Percentiles rank a stretch among this genome's conserved stretches.
phyloP scores from a whole-genome alignment of 1,284 basidiomycete genomes.

The Trametes versicolor region DNA sequence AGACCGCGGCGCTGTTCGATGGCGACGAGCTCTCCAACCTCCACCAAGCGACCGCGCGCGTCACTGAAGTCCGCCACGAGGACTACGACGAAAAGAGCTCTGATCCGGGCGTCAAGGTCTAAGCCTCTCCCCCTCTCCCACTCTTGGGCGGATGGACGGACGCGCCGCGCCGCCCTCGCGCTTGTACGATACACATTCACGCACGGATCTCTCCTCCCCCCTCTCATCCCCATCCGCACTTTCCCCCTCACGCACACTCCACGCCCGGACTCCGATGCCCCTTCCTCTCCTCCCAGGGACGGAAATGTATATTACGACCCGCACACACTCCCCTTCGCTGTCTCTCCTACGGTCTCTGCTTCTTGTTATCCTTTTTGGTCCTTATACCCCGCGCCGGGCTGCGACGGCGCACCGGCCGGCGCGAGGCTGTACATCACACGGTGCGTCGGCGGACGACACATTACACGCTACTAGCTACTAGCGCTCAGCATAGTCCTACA shows the following conservation, averaged over 20 bases:
- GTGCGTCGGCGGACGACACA: conserved; percentile 11
- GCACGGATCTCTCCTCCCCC: conserved; percentile 1
- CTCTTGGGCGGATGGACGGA: conserved; percentile 11
- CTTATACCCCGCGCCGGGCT: conserved; percentile 2
- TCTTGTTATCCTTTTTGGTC: too few species aligned
- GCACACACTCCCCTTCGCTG: background rate
- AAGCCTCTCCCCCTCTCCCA: conserved; percentile 4
- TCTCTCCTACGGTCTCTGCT: background rate
- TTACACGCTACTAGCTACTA: conserved; percentile 7
- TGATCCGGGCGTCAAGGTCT: conserved; percentile 27
- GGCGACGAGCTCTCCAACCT: conserved; percentile 63
- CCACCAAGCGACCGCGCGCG: conserved; percentile 38
- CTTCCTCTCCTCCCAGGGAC: background rate
- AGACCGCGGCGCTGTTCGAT: conserved; percentile 80
- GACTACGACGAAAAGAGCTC: conserved; percentile 48
- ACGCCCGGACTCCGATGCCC: conserved; percentile 3
- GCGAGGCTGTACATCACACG: conserved; percentile 19
- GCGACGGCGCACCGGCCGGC: conserved; percentile 17
- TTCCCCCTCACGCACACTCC: background rate
- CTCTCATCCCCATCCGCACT: background rate
- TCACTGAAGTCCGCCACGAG: conserved; percentile 43
- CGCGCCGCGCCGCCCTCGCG: conserved; percentile 17
- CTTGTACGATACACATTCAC: conserved; percentile 25
- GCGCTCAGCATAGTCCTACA: conserved; percentile 15
- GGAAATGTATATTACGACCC: conserved; percentile 19